Evolutionary conservation across 805 yeast species (phyloP).

Genomic region (Ogataea neopini): DNA sequence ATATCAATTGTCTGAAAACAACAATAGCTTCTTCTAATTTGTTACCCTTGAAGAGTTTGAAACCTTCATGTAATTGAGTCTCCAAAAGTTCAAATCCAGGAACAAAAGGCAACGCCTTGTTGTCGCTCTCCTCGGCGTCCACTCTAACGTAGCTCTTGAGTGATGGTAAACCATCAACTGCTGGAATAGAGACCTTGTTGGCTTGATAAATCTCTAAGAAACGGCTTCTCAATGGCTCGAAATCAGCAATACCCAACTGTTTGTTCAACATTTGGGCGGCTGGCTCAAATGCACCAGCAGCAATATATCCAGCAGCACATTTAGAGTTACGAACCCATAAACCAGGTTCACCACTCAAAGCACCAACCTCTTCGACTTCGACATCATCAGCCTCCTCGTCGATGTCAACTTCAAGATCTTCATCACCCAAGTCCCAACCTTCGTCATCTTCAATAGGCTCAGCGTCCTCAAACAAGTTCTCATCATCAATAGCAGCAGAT

Average conservation of each 20-base stretch:
- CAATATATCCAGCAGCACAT: constrained; percentile 88
- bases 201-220: constrained; percentile 85
- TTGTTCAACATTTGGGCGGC: constrained; percentile 91
- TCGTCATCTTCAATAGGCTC: constrained; percentile 60
- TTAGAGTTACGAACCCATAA: constrained; percentile 87
- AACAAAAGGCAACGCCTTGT: constrained; percentile 60
- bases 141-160: constrained; percentile 67
- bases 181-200: constrained; percentile 72
- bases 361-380: constrained; percentile 36
- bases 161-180: constrained; percentile 73
- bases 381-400: constrained; percentile 40
- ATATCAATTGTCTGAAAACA: constrained; percentile 75
- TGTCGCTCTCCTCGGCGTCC: constrained; percentile 54
- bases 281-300: constrained; percentile 94
- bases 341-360: constrained; percentile 59
- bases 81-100: constrained; percentile 74
- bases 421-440: constrained; percentile 84
- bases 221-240: constrained; percentile 82
- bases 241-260: constrained; percentile 83
- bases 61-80: constrained; percentile 66
- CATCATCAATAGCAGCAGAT: constrained; percentile 36
- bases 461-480: constrained; percentile 44
- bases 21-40: constrained; percentile 80
- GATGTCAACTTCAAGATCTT: constrained; percentile 65
- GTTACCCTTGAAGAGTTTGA: constrained; percentile 79